Evolutionary conservation across 768 basidiomycete genomes (phyloP).

Genomic region (Lactifluus subvellereus): DNA sequence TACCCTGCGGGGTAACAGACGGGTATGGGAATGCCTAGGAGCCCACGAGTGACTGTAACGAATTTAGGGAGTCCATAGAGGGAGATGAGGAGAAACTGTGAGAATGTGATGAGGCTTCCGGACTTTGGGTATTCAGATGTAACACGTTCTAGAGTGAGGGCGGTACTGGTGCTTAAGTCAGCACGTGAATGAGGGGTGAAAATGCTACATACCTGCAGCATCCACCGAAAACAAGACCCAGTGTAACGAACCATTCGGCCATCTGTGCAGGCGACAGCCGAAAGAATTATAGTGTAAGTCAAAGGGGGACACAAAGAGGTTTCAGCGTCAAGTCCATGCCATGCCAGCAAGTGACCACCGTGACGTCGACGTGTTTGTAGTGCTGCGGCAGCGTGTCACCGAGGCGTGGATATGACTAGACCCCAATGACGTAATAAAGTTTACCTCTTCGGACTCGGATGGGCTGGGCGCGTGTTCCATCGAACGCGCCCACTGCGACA

Average conservation of each 20-base stretch:
- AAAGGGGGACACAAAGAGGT: not conserved
- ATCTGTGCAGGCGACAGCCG: not conserved
- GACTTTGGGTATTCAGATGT: conserved; percentile 62
- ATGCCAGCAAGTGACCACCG: not conserved
- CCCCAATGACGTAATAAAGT: not conserved
- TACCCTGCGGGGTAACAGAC: conserved; percentile 56
- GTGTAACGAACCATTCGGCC: conserved; percentile 53
- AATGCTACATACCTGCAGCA: conserved; percentile 62
- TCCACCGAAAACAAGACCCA: conserved; percentile 80
- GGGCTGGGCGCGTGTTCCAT: too few relatives aligned
- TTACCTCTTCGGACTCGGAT: not conserved
- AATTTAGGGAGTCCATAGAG: conserved; percentile 66
- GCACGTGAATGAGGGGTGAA: not conserved
- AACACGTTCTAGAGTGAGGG: conserved; percentile 68
- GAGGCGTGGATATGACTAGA: not conserved
- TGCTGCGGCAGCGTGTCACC: not conserved
- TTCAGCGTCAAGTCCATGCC: not conserved
- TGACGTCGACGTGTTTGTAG: not conserved
- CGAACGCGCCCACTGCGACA: too few relatives aligned
- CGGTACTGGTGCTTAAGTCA: conserved; percentile 47
- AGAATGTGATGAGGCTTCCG: conserved; percentile 81
- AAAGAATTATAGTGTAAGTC: not conserved
- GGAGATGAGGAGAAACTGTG: conserved; percentile 77
- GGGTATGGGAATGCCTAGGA: conserved; percentile 29
- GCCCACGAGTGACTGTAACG: conserved; percentile 29